These are phyloP conservation scores for Lasiodiplodia gonubiensis DNA, from an alignment of 2,329 filamentous ascomycete species.

Conservation along the genomic window DNA sequence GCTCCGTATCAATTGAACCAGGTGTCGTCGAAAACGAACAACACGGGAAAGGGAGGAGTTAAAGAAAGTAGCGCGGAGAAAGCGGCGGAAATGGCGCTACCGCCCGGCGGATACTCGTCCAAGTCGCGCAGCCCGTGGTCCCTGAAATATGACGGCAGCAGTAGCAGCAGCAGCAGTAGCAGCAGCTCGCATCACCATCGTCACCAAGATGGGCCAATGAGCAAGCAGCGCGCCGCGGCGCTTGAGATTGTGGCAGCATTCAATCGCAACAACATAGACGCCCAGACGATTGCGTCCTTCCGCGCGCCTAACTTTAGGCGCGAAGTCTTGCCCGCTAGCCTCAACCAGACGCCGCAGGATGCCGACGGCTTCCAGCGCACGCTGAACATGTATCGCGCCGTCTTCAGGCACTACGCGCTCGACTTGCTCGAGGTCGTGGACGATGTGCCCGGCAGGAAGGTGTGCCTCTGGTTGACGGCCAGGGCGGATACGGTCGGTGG, in stretches of 20 bases:
- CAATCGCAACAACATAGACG: constrained; percentile 27
- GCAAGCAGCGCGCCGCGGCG: constrained; percentile 10
- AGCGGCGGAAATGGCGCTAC: not conserved
- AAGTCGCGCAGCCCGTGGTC: constrained; percentile 6
- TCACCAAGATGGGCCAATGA: not conserved
- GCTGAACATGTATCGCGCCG: constrained; percentile 23
- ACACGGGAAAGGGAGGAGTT: not conserved
- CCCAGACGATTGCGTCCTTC: constrained; percentile 8
- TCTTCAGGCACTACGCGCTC: constrained; percentile 12
- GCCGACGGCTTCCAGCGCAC: constrained; percentile 7
- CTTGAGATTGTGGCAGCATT: constrained; percentile 21
- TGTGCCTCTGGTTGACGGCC: constrained; percentile 21
- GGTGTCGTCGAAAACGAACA: not conserved
- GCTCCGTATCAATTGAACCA: not conserved
- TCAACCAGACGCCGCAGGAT: constrained; percentile 12
- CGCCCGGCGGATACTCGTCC: not conserved
- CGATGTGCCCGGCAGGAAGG: constrained; percentile 13
- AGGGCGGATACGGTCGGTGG: constrained; percentile 11
- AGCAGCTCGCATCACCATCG: not conserved
- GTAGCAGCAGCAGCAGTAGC: not conserved
- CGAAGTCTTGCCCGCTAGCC: constrained; percentile 8
- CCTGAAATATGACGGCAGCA: constrained; percentile 1
- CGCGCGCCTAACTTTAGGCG: constrained; percentile 1
- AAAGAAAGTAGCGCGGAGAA: not conserved
- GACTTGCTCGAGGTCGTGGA: constrained; percentile 16